Base-by-base conservation (phyloP, 2,329 filamentous ascomycete genomes). In the Pleurostoma richardsiae region DNA sequence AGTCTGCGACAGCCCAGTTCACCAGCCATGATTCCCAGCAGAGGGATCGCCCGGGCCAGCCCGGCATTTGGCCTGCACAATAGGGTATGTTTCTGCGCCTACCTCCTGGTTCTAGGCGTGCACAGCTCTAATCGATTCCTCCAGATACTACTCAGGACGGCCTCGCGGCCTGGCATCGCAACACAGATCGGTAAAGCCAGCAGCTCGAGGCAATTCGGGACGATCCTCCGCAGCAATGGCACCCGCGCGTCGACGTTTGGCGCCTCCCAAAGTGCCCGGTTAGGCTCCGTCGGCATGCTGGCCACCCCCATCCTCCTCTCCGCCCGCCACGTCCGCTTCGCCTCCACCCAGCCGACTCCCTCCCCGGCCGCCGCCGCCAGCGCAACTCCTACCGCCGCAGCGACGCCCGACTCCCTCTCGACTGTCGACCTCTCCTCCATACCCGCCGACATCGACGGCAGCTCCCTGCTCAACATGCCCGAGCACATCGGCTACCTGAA, bases 401-500 rank as follows among this genome's bases (percentile, higher is more conserved):
- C 49, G 28, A 43, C 47, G 19, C 39, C 39, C 29, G 44, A 47
- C 3, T 47, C 44, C 6, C 45, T 41, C 26, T 45, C 52, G 46
- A 60, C 68, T 43, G 55, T 59, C 53, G 58, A 64, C 47, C 54
- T 67, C 40, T 65, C 51, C 44, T 66, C 51, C 30, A 61, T 58
- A n/a, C 56, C 61, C 6, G 42, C 54, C 41, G 54, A 61, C 33
- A 42, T 68, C 29, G 61, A 68, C 43, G 62, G 65, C 42, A 59
- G 65, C 48, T 68, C 74, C 45, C 66, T 80, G 46, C 73, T 82
- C 50, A 69, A 77, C 51, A 79, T 90, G 52, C 82, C 86, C 33
- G 86, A 92, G 59, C 74, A 82, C 43, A 80, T 95, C 49, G 94
- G 94, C 52, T 96, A 91, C 60, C 73, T 99, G 49, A 81, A 88